These are phyloP conservation scores for Osmanthus fragrans DNA, from an alignment of 257 asterid species.

Conservation along the genomic window DNA sequence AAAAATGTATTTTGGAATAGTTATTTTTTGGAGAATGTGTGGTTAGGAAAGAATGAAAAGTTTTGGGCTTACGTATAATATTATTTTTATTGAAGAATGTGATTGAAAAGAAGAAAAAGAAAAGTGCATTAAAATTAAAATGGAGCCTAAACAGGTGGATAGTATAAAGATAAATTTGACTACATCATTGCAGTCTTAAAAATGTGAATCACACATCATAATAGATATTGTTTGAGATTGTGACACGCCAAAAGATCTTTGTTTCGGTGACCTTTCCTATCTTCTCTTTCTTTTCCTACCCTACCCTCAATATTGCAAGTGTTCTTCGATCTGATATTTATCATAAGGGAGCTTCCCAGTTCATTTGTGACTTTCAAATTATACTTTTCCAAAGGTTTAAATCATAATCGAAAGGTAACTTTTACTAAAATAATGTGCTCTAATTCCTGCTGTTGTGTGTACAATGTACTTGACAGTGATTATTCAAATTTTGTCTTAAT, in stretches of 20 bases:
- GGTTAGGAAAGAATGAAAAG: too few relatives aligned
- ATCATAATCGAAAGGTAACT: background rate
- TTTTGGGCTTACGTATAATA: too few relatives aligned
- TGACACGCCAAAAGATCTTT: background rate
- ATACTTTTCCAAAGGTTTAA: background rate
- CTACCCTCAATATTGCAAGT: slow-evolving; percentile 8
- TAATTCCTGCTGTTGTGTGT: background rate
- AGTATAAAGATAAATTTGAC: background rate
- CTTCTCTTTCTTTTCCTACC: background rate
- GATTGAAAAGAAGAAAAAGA: too few relatives aligned
- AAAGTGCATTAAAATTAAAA: too few relatives aligned
- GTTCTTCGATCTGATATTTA: background rate
- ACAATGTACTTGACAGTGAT: background rate
- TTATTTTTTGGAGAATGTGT: too few relatives aligned
- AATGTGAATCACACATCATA: background rate
- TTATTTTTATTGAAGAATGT: too few relatives aligned
- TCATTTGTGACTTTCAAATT: background rate
- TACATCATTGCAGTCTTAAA: background rate
- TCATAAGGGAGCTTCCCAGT: slow-evolving; percentile 1
- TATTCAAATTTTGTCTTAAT: background rate
- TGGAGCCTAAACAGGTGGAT: too few relatives aligned
- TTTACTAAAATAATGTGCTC: background rate
- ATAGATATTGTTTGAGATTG: background rate
- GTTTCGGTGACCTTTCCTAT: background rate
- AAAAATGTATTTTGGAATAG: too few relatives aligned